phyloP scores from a whole-genome alignment of 805 yeast species.

The Wickerhamiella musiphila region DNA sequence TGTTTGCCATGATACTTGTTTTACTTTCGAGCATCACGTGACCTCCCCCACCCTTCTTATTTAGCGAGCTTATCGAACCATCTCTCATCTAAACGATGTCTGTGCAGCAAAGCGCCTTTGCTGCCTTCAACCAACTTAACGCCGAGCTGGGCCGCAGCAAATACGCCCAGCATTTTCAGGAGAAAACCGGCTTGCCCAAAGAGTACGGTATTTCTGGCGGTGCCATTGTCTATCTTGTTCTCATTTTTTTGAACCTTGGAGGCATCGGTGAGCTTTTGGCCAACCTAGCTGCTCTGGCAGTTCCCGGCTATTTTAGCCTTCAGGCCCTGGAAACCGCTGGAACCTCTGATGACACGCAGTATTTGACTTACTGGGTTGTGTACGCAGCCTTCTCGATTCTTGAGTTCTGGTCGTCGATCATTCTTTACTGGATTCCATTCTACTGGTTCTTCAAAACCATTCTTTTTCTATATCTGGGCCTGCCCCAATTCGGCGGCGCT shows the following conservation, averaged over 20 bases:
- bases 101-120: not conserved
- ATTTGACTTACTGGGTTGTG: slow-evolving; percentile 96
- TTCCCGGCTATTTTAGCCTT: slow-evolving; percentile 82
- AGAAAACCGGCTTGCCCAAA: slow-evolving; percentile 40
- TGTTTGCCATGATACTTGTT: too few relatives aligned
- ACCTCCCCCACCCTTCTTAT: too few relatives aligned
- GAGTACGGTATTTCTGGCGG: slow-evolving; percentile 64
- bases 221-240: slow-evolving; percentile 46
- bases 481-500: slow-evolving; percentile 85
- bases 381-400: slow-evolving; percentile 77
- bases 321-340: slow-evolving; percentile 60
- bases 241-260: slow-evolving; percentile 78
- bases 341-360: slow-evolving; percentile 64
- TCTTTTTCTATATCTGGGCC: slow-evolving; percentile 70
- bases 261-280: slow-evolving; percentile 90
- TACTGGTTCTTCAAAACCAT: slow-evolving; percentile 88
- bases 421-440: slow-evolving; percentile 90
- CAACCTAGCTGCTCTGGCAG: slow-evolving; percentile 75
- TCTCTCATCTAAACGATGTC: not conserved
- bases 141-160: slow-evolving; percentile 21
- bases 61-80: not conserved
- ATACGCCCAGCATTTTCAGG: slow-evolving; percentile 19
- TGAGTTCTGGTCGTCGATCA: slow-evolving; percentile 91
- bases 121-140: slow-evolving; percentile 7
- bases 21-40: too few relatives aligned